A percentile compares a stretch with the other conserved stretches of the same genome.
phyloP scores from a whole-genome alignment of 441 rosid species.

The Macaranga tanarius region DNA sequence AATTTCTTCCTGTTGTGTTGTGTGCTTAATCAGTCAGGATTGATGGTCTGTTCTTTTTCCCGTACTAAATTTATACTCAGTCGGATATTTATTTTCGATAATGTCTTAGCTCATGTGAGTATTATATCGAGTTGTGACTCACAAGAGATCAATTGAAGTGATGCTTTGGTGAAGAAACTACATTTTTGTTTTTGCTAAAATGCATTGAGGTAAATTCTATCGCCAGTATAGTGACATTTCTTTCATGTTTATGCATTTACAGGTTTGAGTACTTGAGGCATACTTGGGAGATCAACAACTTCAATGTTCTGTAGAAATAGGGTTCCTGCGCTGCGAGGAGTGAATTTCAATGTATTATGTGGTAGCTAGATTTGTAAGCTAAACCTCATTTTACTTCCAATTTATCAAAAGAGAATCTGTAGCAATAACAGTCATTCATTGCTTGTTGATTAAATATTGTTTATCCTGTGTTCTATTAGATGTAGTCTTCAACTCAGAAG shows the following conservation, averaged over 20 bases:
- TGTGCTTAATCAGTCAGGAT: too few relatives aligned
- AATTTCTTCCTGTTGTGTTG: too few relatives aligned
- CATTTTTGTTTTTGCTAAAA: too few relatives aligned
- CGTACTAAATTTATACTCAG: not conserved
- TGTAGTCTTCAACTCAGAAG: too few relatives aligned
- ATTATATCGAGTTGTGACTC: not conserved
- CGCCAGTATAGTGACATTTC: not conserved
- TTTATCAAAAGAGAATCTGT: too few relatives aligned
- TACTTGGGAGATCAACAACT: not conserved
- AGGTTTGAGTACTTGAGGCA: not conserved
- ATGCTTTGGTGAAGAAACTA: not conserved
- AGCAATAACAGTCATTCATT: not conserved
- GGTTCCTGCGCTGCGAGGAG: not conserved
- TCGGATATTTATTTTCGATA: too few relatives aligned
- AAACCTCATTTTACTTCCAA: not conserved
- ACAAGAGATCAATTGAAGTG: not conserved
- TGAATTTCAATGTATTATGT: not conserved
- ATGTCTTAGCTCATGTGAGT: too few relatives aligned
- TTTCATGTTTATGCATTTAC: not conserved
- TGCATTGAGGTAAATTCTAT: not conserved
- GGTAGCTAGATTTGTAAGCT: not conserved
- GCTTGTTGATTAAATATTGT: not conserved
- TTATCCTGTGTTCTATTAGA: too few relatives aligned
- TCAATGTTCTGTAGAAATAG: not conserved
- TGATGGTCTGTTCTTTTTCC: not conserved